Base-by-base conservation (phyloP, 2,329 filamentous ascomycete genomes). In the Nakataea oryzae region DNA sequence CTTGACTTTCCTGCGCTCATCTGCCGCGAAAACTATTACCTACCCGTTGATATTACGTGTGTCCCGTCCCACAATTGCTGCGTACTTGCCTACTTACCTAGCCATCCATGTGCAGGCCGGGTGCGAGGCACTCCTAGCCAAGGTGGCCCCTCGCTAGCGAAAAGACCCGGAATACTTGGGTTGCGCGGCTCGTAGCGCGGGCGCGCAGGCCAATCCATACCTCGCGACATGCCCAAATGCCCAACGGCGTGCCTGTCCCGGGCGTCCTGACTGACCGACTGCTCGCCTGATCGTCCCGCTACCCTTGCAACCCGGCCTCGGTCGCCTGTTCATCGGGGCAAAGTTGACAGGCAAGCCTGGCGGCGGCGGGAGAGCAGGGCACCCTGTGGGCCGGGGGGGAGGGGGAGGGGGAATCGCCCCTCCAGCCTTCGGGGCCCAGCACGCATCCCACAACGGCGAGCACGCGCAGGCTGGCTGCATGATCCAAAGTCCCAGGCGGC, bases 241-340 rank as follows among this genome's bases (percentile, higher is more conserved):
- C 57, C 24, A 29, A 6, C 57, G 17, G 12, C 56, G 28, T 32
- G 32, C 55, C 27, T 30, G 41, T 41, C 32, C 14, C 41, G 54
- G 29, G 34, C 12, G 47, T 32, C n/a, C 59, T 28, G 29, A 29
- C 34, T 28, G 11, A 27, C 28, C 17, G 26, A 21, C 56, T 63
- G 32, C 57, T 58, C 62, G 63, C 61, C 13, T 64, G 65, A 66
- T 65, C 64, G 63, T 64, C 63, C 65, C 64, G 65, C 61, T 60
- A 58, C 62, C 63, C 54, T 58, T 62, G 62, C 56, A 57, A 27
- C 56, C 34, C 29, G 57, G 41, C 41, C 21, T 3, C 8, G 24
- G 29, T 57, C 57, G 29, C 27, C 24, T 29, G 54, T 27, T n/a
- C 12, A 32, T 11, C 21, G n/a, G n/a, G 29, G 24, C 17, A 58